These are phyloP conservation scores for Lactarius akahatsu DNA, from an alignment of 768 basidiomycete genomes.

Conservation along the genomic window DNA sequence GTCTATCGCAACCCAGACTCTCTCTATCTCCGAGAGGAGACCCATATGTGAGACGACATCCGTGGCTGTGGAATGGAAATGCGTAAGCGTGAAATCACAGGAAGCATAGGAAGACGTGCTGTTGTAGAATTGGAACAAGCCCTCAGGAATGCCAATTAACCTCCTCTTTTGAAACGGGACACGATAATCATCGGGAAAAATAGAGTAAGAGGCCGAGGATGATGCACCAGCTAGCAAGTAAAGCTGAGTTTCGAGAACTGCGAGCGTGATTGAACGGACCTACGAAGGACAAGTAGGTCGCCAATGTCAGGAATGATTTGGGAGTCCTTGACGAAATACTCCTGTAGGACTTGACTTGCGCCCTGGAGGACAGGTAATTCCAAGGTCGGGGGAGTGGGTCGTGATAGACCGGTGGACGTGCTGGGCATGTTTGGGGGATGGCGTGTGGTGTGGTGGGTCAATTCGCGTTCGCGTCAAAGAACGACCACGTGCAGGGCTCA, in stretches of 20 bases:
- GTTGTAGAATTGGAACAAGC: slow-evolving; percentile 74
- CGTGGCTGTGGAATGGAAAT: slow-evolving; percentile 44
- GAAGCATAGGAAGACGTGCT: slow-evolving; percentile 40
- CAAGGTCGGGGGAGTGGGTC: slow-evolving; percentile 37
- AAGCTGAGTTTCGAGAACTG: slow-evolving; percentile 3
- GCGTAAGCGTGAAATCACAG: slow-evolving; percentile 21
- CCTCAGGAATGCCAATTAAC: slow-evolving; percentile 75
- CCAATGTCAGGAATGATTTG: slow-evolving; percentile 74
- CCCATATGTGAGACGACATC: slow-evolving; percentile 83
- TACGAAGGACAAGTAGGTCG: slow-evolving; percentile 63
- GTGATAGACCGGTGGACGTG: slow-evolving; percentile 13
- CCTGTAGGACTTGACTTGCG: slow-evolving; percentile 66
- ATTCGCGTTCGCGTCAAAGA: neutral
- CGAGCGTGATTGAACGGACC: slow-evolving; percentile 18
- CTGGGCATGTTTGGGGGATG: neutral
- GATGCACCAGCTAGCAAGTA: slow-evolving; percentile 51
- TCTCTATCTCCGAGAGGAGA: slow-evolving; percentile 87
- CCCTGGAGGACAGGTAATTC: slow-evolving; percentile 63
- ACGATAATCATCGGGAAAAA: slow-evolving; percentile 74
- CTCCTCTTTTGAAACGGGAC: slow-evolving; percentile 79
- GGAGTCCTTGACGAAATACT: slow-evolving; percentile 68
- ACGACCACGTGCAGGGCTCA: slow-evolving; percentile 10
- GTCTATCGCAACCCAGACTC: slow-evolving; percentile 94
- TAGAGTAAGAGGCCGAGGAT: slow-evolving; percentile 74
- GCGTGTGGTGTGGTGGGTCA: too few species aligned